Evolutionary conservation across 2,329 filamentous ascomycete species (phyloP).

Genomic region (Hymenoscyphus salicellus): DNA sequence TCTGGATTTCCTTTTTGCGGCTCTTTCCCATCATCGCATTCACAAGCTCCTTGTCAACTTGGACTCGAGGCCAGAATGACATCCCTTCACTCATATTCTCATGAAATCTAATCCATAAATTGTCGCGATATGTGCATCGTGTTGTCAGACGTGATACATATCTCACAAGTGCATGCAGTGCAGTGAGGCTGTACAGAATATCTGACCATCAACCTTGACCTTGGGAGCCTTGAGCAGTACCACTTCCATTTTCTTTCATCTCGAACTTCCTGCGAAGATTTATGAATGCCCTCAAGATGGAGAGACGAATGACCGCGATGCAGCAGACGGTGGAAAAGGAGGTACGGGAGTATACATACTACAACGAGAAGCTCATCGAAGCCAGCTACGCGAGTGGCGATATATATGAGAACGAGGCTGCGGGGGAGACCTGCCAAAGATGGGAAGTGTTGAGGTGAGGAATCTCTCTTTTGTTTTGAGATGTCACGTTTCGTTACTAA

Average conservation of each 20-base stretch:
- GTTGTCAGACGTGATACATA: background rate
- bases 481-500: background rate
- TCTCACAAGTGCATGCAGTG: background rate
- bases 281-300: background rate
- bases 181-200: background rate
- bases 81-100: background rate
- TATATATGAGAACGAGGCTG: conserved; percentile 13
- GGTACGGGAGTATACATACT: conserved; percentile 8
- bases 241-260: background rate
- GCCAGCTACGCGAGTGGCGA: conserved; percentile 16
- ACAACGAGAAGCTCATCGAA: conserved; percentile 11
- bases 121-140: background rate
- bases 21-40: background rate
- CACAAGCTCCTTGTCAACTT: too few species aligned
- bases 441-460: conserved; percentile 15
- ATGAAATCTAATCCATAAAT: background rate
- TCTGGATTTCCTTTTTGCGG: background rate
- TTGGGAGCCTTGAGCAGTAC: background rate
- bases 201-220: background rate
- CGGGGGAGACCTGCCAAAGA: background rate
- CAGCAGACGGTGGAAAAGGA: conserved; percentile 4
- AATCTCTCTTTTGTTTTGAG: background rate
- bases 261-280: background rate
- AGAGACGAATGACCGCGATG: background rate
- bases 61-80: too few species aligned